Base-by-base conservation (phyloP, 2,329 filamentous ascomycete species). In the Alternaria sp. region DNA sequence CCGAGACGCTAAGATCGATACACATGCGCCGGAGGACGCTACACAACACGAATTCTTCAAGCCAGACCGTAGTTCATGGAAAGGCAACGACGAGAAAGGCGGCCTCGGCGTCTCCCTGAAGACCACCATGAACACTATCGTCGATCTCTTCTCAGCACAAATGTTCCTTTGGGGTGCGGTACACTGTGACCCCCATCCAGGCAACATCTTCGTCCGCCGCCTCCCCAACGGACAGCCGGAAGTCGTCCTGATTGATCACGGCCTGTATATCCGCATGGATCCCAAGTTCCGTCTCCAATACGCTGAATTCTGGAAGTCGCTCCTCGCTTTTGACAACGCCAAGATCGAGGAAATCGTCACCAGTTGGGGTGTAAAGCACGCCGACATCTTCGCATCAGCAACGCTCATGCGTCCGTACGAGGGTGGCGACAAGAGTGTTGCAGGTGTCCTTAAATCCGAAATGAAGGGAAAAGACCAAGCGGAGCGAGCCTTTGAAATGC, bases 121-220 rank as follows among this genome's bases (percentile, higher is more conserved):
- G 75, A 91, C 95, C 63, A 93, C 97, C 63, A 98, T 98, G 96
- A 92, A 91, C 6, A 97, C 93, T 30, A 97, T 98, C 89, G 88
- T 97, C 54, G 95, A 97, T 78, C 87, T 98, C 33, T 99, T 98
- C 84, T 92, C 91, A n/a, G 94, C 93, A 3, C 95, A 98, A 77
- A 98, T 98, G 87, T 99, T 97, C 84, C 90, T 97, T 68, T 98
- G 93, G 92, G 96, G 96, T 12, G 87, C 92, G 46, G 92, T 98
- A 0, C 95, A 99, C 83, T 97, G 95, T 82, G 96, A 99, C 78
- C 96, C 96, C 10, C 96, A 99, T 76, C 96, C 96, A 1, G 95
- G 95, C 26, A 99, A 99, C 82, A 96, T 98, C 79, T 97, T 99
- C 82, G 91, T 98, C 75, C 91, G 96, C 9, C 90, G 96, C 9